Conservation (phyloP, 768 basidiomycete species). For the Lyophyllum semitale region DNA sequence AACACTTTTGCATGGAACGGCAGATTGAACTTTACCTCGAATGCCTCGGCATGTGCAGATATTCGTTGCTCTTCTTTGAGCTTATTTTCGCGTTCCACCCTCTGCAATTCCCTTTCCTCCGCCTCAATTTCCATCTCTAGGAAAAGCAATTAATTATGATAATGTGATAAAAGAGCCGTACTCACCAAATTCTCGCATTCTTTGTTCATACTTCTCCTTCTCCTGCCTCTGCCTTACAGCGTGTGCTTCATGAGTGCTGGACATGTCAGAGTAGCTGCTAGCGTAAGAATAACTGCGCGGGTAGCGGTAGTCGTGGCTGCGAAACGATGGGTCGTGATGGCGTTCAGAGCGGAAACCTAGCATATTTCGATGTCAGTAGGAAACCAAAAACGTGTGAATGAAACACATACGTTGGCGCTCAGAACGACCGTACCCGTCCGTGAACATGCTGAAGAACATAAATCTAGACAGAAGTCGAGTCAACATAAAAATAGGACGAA, state of each 20-base stretch:
- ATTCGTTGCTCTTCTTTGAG: conserved; percentile 24
- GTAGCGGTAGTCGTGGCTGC: conserved; percentile 3
- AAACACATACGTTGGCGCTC: conserved; percentile 28
- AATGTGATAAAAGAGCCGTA: not conserved
- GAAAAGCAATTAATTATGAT: not conserved
- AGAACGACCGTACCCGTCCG: conserved; percentile 24
- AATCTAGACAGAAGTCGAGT: conserved; percentile 23
- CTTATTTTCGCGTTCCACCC: conserved; percentile 23
- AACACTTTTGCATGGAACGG: not conserved
- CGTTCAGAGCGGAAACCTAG: conserved; percentile 31
- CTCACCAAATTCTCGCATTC: conserved; percentile 35
- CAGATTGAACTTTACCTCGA: conserved; percentile 22
- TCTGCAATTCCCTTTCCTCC: conserved; percentile 31
- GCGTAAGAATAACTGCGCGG: conserved; percentile 15
- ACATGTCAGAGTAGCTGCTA: conserved; percentile 19
- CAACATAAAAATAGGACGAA: not conserved
- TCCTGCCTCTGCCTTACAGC: conserved; percentile 23
- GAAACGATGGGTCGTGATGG: not conserved
- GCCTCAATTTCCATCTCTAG: conserved; percentile 33
- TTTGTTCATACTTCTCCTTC: conserved; percentile 32
- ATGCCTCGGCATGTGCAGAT: conserved; percentile 27
- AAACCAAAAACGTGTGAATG: not conserved
- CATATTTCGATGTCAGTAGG: not conserved
- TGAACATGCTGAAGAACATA: conserved; percentile 35
- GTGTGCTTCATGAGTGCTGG: conserved; percentile 17